Evolutionary conservation across 2,329 filamentous ascomycete genomes (phyloP).

Genomic region (Microsporum audouinii): DNA sequence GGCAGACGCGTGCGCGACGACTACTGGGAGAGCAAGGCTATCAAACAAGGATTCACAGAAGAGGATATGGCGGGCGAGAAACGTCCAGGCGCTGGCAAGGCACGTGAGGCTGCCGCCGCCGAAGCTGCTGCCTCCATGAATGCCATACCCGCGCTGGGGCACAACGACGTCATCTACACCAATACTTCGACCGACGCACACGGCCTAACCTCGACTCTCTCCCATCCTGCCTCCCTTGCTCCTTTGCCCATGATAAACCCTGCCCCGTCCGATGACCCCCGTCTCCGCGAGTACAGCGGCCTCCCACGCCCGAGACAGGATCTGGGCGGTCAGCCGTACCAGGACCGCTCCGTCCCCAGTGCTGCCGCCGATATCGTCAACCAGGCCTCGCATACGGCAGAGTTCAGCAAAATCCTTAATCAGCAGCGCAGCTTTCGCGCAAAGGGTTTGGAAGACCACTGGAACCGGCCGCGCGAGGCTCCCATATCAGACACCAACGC

Average conservation of each 20-base stretch:
- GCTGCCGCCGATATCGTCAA: conserved; percentile 67
- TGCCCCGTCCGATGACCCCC: conserved; percentile 62
- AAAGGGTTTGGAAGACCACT: conserved; percentile 69
- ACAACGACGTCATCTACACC: conserved; percentile 81
- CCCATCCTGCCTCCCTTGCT: conserved; percentile 52
- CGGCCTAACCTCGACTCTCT: conserved; percentile 61
- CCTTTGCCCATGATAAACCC: conserved; percentile 77
- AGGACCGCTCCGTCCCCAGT: conserved; percentile 70
- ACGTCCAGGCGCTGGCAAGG: conserved; percentile 80
- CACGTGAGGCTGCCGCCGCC: conserved; percentile 67
- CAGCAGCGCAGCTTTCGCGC: conserved; percentile 66
- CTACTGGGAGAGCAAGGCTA: conserved; percentile 96
- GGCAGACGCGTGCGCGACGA: conserved; percentile 89
- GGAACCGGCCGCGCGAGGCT: conserved; percentile 72
- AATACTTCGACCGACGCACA: conserved; percentile 60
- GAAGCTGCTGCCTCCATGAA: conserved; percentile 45
- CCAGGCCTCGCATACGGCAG: conserved; percentile 77
- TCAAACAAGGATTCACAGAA: conserved; percentile 96
- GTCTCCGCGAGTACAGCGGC: conserved; percentile 68
- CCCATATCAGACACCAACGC: conserved; percentile 41
- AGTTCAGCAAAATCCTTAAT: conserved; percentile 78
- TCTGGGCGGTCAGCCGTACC: conserved; percentile 73
- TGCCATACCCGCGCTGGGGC: conserved; percentile 50
- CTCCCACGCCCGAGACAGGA: conserved; percentile 83
- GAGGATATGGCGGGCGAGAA: conserved; percentile 94